Percentiles rank a stretch among this genome's conserved stretches.
Conservation (phyloP, 805 yeast genomes). For the Lipomyces oligophaga region DNA sequence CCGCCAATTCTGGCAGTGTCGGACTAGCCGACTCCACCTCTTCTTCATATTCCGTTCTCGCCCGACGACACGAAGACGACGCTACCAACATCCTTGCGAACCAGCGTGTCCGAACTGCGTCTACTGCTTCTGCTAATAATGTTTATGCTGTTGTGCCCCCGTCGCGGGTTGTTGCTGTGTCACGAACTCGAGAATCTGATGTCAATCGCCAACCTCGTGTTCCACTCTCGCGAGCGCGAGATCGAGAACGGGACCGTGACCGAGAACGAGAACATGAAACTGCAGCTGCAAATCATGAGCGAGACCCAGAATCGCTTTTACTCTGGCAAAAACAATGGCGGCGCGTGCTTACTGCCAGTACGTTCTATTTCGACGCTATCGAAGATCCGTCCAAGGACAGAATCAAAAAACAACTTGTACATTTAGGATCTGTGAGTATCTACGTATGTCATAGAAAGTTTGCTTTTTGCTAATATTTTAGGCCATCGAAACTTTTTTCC, state of each 20-base stretch:
- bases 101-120: too few relatives aligned
- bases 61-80: too few relatives aligned
- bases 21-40: too few relatives aligned
- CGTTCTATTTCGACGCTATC: constrained; percentile 57
- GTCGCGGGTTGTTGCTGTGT: too few relatives aligned
- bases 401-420: constrained; percentile 31
- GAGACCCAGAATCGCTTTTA: constrained; percentile 20
- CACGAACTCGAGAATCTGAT: too few relatives aligned
- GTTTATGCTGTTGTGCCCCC: too few relatives aligned
- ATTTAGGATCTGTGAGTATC: constrained; percentile 36
- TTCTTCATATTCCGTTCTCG: too few relatives aligned
- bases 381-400: constrained; percentile 36
- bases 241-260: constrained; percentile 2
- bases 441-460: constrained; percentile 44
- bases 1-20: too few relatives aligned
- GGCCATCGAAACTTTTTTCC: constrained; percentile 56
- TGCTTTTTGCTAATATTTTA: constrained; percentile 31
- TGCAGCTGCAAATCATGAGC: not conserved
- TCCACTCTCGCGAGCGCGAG: too few relatives aligned
- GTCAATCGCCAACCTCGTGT: too few relatives aligned
- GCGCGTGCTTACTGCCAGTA: constrained; percentile 54
- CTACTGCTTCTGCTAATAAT: too few relatives aligned
- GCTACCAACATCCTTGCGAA: too few relatives aligned
- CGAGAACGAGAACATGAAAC: not conserved
- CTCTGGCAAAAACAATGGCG: constrained; percentile 66